Conservation (phyloP, 805 yeast genomes). For the Kuraishia floccosa region DNA sequence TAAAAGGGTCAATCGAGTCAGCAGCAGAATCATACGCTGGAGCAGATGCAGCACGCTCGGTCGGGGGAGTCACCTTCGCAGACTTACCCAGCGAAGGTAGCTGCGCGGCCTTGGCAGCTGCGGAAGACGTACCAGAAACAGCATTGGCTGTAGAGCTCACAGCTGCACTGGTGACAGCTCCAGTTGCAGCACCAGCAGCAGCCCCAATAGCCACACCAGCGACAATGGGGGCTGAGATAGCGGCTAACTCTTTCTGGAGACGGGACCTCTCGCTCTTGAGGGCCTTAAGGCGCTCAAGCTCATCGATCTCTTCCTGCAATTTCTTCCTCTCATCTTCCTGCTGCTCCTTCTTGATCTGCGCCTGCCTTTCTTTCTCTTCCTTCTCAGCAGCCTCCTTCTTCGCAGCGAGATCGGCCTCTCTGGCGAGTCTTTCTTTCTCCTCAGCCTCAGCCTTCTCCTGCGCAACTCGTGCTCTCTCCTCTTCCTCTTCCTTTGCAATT, state of each 20-base stretch:
- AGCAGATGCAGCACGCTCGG: constrained; percentile 5
- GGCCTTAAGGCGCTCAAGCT: constrained; percentile 23
- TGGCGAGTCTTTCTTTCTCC: constrained; percentile 18
- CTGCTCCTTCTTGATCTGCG: constrained; percentile 14
- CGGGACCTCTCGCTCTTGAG: constrained; percentile 22
- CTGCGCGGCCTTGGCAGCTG: too few species aligned
- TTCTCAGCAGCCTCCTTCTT: constrained; percentile 21
- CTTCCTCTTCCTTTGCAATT: constrained; percentile 8
- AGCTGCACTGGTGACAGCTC: constrained; percentile 8
- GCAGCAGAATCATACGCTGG: constrained; percentile 4
- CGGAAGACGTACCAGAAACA: too few species aligned
- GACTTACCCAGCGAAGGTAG: too few species aligned
- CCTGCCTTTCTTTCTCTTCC: constrained; percentile 11
- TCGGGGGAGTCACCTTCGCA: too few species aligned
- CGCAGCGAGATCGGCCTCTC: constrained; percentile 20
- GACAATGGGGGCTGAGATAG: constrained; percentile 8
- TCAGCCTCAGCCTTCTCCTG: constrained; percentile 17
- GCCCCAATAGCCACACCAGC: constrained; percentile 10
- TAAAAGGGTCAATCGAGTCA: too few species aligned
- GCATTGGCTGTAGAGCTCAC: too few species aligned
- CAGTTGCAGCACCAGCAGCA: constrained; percentile 10
- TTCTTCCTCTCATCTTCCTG: constrained; percentile 21
- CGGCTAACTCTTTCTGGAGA: constrained; percentile 18
- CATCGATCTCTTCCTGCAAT: constrained; percentile 18
- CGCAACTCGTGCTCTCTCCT: constrained; percentile 8